These are phyloP conservation scores for Gastrolobium villosum DNA, from an alignment of 306 rosid genomes.

Conservation along the genomic window DNA sequence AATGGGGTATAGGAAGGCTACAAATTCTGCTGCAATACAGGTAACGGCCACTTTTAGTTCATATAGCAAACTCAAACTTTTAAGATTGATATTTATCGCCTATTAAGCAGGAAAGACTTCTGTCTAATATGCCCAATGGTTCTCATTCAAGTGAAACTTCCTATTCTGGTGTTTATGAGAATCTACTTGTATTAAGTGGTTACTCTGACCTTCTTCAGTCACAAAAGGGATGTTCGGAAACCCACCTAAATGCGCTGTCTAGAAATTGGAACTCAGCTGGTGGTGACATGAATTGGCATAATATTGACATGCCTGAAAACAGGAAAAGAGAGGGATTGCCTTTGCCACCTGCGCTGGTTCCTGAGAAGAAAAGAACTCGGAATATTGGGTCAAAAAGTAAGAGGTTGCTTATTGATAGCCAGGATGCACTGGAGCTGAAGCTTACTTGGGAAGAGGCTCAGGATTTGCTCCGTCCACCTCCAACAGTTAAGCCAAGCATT, in stretches of 20 bases:
- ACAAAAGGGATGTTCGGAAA: slow-evolving; percentile 80
- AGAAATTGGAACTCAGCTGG: slow-evolving; percentile 75
- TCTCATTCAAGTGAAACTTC: slow-evolving; percentile 89
- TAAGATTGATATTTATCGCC: slow-evolving; percentile 56
- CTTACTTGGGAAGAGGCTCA: slow-evolving; percentile 99
- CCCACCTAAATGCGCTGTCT: slow-evolving; percentile 75
- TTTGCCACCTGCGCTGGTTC: slow-evolving; percentile 70
- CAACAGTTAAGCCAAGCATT: slow-evolving; percentile 85
- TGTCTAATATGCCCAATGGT: slow-evolving; percentile 78
- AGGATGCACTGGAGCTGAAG: slow-evolving; percentile 89
- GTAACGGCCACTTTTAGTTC: slow-evolving; percentile 65
- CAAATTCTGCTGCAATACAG: slow-evolving; percentile 78
- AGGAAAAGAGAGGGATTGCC: slow-evolving; percentile 75
- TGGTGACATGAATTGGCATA: slow-evolving; percentile 82
- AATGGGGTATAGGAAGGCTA: slow-evolving; percentile 97
- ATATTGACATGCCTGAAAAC: slow-evolving; percentile 73
- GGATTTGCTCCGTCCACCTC: slow-evolving; percentile 96
- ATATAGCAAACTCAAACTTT: slow-evolving; percentile 51
- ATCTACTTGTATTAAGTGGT: slow-evolving; percentile 93
- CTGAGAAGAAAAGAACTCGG: slow-evolving; percentile 88
- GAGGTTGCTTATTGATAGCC: slow-evolving; percentile 95
- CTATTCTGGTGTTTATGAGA: slow-evolving; percentile 90
- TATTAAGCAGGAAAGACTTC: slow-evolving; percentile 85
- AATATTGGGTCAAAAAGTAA: slow-evolving; percentile 96
- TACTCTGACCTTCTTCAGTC: slow-evolving; percentile 97